Base-by-base conservation (phyloP, 306 rosid species). In the Arachis hypogaea region DNA sequence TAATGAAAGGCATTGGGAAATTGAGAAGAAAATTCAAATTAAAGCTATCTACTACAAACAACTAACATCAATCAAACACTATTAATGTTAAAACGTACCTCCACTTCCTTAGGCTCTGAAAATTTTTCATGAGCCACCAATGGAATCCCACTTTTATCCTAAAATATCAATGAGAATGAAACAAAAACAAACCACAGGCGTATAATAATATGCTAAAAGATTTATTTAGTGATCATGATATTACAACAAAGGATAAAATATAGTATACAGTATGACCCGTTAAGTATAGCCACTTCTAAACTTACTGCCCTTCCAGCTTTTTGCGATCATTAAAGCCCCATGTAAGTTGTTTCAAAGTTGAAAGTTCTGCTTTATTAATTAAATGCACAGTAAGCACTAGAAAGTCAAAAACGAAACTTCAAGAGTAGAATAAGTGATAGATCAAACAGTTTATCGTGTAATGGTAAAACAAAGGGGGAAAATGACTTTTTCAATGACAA, bases 71-170 rank as follows among this genome's bases (percentile, higher is more conserved):
- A 18, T 18, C 69, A 65, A 64, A 69, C 29, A 70, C 18, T 38
- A 52, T 51, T 41, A 36, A 30, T 47, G 65, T 2, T 44, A 51
- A 54, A 55, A 14, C 30, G 65, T 82, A 95, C 99, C 97, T 92
- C 98, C 68, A 91, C 99, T 87, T 91, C 98, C 83, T 90, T 92
- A 5, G 98, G 98, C 83, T 92, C 96, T 33, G 87, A 40, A 75
- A 78, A 91, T 33, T 88, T 92, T 80, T 89, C 99, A 41, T 88
- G 87, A 22, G 99, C 98, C 74, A 88, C 96, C 59, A 95, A 89
- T 0, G 81, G 71, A 81, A 83, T 85, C 7, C 89, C 89, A 11
- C 98, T 95, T 84, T 95, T 95, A 52, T 95, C 99, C 99, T 95
- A 82, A 63, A 38, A 5, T 83, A 66, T n/a, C 69, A 7, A 68